Percentiles rank a stretch among this genome's conserved stretches.
Conservation (phyloP, 306 rosid species). For the Prunus kanzakura region DNA sequence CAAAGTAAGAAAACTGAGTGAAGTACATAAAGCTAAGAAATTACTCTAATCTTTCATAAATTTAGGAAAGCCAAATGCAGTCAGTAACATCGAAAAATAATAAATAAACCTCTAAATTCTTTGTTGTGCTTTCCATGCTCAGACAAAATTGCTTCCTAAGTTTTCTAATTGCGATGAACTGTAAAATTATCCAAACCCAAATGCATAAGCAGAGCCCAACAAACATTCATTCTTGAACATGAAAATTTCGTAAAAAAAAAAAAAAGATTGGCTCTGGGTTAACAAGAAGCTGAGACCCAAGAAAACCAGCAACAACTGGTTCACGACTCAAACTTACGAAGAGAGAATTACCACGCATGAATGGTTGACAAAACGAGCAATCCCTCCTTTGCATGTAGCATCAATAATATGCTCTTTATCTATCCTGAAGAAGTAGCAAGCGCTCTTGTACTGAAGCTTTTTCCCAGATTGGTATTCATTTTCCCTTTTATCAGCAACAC, state of each 20-base stretch:
- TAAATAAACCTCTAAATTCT: no score
- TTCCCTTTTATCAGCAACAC: conserved; percentile 66
- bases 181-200: no score
- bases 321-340: background rate
- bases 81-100: no score
- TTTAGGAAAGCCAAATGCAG: background rate
- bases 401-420: conserved; percentile 70
- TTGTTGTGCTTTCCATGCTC: no score
- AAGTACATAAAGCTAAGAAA: background rate
- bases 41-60: background rate
- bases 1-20: conserved; percentile 10
- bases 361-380: conserved; percentile 76
- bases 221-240: background rate
- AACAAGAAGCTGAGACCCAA: background rate
- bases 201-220: background rate
- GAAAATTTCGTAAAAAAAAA: background rate
- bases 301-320: background rate
- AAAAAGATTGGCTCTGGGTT: no score
- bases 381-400: conserved; percentile 74
- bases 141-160: background rate
- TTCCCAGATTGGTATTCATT: conserved; percentile 60
- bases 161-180: no score
- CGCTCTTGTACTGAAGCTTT: conserved; percentile 70
- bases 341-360: conserved; percentile 62
- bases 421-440: conserved; percentile 74